phyloP scores from a whole-genome alignment of 1,139 yeast species.

The Candida freyschussii region DNA sequence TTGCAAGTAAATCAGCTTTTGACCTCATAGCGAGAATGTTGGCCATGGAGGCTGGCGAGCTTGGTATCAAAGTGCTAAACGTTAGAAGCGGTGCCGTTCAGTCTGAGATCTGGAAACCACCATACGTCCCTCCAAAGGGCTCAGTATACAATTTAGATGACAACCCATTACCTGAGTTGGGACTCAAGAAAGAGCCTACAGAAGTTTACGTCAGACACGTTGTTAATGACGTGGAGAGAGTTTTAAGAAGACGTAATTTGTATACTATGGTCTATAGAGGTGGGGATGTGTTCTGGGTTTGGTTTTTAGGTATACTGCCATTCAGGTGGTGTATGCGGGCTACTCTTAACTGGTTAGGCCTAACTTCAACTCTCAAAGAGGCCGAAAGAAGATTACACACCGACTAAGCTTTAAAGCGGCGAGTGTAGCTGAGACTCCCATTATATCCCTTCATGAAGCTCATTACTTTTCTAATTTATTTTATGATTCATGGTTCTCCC shows the following conservation, averaged over 20 bases:
- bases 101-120: slow-evolving; percentile 50
- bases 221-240: slow-evolving; percentile 11
- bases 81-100: slow-evolving; percentile 62
- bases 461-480: too few species aligned
- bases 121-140: slow-evolving; percentile 44
- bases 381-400: too few species aligned
- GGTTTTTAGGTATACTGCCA: slow-evolving; percentile 9
- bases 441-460: too few species aligned
- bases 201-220: slow-evolving; percentile 9
- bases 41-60: slow-evolving; percentile 62
- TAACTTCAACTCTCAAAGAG: too few species aligned
- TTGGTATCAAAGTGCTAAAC: slow-evolving; percentile 65
- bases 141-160: slow-evolving; percentile 31
- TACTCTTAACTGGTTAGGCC: too few species aligned
- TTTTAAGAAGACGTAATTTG: slow-evolving; percentile 2
- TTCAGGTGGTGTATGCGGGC: too few species aligned
- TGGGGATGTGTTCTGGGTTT: slow-evolving; percentile 4
- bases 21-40: slow-evolving; percentile 58
- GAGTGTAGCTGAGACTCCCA: too few species aligned
- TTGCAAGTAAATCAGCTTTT: slow-evolving; percentile 68
- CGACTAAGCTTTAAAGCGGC: too few species aligned
- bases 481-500: too few species aligned
- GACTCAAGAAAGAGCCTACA: slow-evolving; percentile 7
- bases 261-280: slow-evolving; percentile 12
- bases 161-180: not conserved